These are phyloP conservation scores for Trebouxia sp. DNA, from an alignment of 139 green algal genomes.

Conservation along the genomic window DNA sequence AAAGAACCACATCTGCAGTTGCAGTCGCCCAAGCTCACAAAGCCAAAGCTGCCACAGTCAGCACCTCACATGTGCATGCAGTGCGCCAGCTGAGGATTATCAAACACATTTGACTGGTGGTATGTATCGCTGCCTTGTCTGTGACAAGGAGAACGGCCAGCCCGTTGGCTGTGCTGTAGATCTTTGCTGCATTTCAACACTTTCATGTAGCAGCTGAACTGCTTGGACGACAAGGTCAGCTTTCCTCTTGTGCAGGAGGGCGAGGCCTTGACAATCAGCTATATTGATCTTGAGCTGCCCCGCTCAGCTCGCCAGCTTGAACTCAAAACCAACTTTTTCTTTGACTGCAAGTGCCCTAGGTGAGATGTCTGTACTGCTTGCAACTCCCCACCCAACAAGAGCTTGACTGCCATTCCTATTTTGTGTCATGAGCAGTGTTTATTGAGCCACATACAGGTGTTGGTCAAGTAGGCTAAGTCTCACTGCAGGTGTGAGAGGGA, in stretches of 20 bases:
- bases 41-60: neutral
- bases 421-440: neutral
- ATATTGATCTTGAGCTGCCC: conserved; percentile 37
- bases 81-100: neutral
- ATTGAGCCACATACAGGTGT: neutral
- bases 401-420: neutral
- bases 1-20: neutral
- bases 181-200: neutral
- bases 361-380: neutral
- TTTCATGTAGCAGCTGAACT: neutral
- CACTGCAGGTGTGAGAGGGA: conserved; percentile 24
- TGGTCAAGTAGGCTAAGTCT: neutral
- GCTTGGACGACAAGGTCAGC: too few species aligned
- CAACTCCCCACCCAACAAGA: neutral
- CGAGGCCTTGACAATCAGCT: conserved; percentile 33
- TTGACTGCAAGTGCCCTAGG: conserved; percentile 32
- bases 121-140: too few species aligned
- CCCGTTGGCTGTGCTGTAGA: neutral
- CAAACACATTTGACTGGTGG: neutral
- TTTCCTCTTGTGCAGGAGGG: conserved; percentile 25
- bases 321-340: conserved; percentile 33
- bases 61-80: neutral
- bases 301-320: conserved; percentile 10
- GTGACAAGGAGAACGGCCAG: neutral
- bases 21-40: conserved; percentile 1